Percentiles rank a stretch among this genome's conserved stretches.
Evolutionary conservation across 371 early-diverging fungal species (phyloP).

Genomic region (Syncephalastrum racemosum): DNA sequence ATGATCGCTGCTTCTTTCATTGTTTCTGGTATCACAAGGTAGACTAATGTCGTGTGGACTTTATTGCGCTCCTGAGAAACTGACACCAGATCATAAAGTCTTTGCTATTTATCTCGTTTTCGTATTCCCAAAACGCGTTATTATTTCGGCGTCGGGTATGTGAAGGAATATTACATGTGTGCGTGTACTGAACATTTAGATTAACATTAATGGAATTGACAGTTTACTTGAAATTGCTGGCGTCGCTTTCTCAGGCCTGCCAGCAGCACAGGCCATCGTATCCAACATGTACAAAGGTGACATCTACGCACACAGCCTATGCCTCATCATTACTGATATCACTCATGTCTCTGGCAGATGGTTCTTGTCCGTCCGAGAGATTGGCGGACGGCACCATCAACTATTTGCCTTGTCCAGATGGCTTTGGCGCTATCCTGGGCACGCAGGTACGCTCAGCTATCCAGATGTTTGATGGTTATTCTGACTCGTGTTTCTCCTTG

Average conservation of each 20-base stretch:
- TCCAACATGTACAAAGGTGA: constrained; percentile 30
- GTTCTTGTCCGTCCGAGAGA: constrained; percentile 43
- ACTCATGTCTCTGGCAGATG: constrained; percentile 10
- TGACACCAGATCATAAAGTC: too few relatives aligned
- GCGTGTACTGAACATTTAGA: neutral
- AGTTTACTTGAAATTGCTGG: constrained; percentile 29
- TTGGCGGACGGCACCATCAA: constrained; percentile 37
- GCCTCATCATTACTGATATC: too few relatives aligned
- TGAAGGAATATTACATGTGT: neutral
- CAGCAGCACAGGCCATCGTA: constrained; percentile 20
- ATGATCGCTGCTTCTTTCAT: constrained; percentile 47
- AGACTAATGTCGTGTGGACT: neutral
- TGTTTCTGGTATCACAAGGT: constrained; percentile 13
- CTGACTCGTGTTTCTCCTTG: neutral
- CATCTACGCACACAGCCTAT: too few relatives aligned
- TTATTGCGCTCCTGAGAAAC: too few relatives aligned
- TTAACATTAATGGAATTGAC: neutral
- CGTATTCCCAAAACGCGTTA: constrained; percentile 37
- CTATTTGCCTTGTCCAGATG: constrained; percentile 51
- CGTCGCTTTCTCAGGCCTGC: constrained; percentile 21
- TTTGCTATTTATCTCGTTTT: constrained; percentile 23
- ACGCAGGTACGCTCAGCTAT: constrained; percentile 25
- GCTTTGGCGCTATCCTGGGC: constrained; percentile 54
- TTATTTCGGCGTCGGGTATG: constrained; percentile 35
- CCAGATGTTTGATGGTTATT: neutral